Conservation (phyloP, 169 alveolate genomes). For the Perkinsus chesapeaki region DNA sequence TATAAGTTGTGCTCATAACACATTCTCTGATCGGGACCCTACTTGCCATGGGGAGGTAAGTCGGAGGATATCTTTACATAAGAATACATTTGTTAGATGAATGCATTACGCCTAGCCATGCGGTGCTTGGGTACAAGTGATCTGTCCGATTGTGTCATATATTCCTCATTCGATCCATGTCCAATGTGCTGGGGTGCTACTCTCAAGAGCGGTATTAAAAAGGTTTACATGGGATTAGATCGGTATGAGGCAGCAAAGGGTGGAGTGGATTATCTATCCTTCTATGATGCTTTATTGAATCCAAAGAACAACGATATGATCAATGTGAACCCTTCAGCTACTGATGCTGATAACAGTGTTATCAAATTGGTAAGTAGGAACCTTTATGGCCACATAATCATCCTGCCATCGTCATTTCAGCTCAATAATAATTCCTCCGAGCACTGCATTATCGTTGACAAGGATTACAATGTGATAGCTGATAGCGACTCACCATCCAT, state of each 20-base stretch:
- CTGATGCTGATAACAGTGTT: not conserved
- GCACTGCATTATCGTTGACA: not conserved
- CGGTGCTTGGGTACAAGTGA: not conserved
- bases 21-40: not conserved
- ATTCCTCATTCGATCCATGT: not conserved
- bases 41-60: not conserved
- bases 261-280: not conserved
- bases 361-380: not conserved
- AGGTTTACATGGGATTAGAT: not conserved
- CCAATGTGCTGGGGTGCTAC: conserved; percentile 9
- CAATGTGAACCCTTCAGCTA: not conserved
- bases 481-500: not conserved
- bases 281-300: not conserved
- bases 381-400: not conserved
- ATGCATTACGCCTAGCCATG: not conserved
- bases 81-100: not conserved
- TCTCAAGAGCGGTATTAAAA: not conserved
- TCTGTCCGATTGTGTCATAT: not conserved
- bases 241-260: not conserved
- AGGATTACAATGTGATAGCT: not conserved
- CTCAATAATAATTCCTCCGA: not conserved
- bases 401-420: not conserved
- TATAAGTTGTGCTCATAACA: not conserved
- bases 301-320: not conserved
- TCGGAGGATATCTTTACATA: no score